Evolutionary conservation across 1,139 yeast species (phyloP).

Genomic region (Kodamaea suecica): DNA sequence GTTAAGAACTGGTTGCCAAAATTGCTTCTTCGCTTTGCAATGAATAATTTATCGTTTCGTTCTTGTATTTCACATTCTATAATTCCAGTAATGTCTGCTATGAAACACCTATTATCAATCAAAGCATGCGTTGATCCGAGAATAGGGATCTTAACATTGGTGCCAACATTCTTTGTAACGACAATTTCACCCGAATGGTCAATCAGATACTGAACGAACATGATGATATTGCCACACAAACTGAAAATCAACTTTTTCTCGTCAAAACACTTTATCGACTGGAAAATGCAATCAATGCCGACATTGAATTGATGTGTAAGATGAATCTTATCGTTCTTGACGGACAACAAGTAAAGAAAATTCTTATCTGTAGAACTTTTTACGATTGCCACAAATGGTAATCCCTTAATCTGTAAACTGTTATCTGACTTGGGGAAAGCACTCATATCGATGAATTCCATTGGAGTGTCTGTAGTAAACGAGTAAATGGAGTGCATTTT

Average conservation of each 20-base stretch:
- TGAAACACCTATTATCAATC: slow-evolving; percentile 1
- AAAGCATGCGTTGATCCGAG: slow-evolving; percentile 6
- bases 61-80: slow-evolving; percentile 4
- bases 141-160: slow-evolving; percentile 7
- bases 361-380: slow-evolving; percentile 5
- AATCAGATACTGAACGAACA: slow-evolving; percentile 6
- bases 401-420: slow-evolving; percentile 5
- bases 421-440: slow-evolving; percentile 6
- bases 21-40: background rate
- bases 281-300: slow-evolving; percentile 4
- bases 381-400: slow-evolving; percentile 8
- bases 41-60: slow-evolving; percentile 1
- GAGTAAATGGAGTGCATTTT: slow-evolving; percentile 14
- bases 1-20: slow-evolving; percentile 7
- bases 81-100: slow-evolving; percentile 8
- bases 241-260: slow-evolving; percentile 6
- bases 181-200: slow-evolving; percentile 1
- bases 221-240: slow-evolving; percentile 8
- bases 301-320: slow-evolving; percentile 6
- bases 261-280: slow-evolving; percentile 6
- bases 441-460: slow-evolving; percentile 23
- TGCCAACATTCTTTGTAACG: slow-evolving; percentile 3
- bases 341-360: slow-evolving; percentile 6
- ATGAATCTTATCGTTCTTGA: slow-evolving; percentile 6
- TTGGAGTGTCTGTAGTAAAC: slow-evolving; percentile 6